Evolutionary conservation across 331 rosid genomes (phyloP).

Genomic region (Rosa hybrid): DNA sequence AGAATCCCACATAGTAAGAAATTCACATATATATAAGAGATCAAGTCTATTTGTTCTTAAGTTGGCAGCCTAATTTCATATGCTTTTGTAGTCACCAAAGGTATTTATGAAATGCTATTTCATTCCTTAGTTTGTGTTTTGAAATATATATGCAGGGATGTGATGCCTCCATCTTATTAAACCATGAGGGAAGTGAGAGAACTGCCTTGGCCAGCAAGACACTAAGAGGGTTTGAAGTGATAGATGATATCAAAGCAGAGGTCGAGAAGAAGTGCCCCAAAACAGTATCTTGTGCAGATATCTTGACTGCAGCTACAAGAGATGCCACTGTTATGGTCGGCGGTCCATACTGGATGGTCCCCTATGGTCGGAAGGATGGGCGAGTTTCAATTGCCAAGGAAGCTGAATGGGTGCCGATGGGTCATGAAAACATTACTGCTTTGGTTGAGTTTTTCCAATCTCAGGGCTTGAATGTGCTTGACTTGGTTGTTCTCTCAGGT

Average conservation of each 20-base stretch:
- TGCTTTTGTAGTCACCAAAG: background rate
- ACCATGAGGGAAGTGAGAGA: constrained; percentile 86
- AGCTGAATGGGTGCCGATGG: constrained; percentile 63
- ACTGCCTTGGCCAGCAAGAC: constrained; percentile 63
- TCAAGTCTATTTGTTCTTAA: background rate
- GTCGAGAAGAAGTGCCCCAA: constrained; percentile 66
- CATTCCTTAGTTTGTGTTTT: background rate
- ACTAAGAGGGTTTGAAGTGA: constrained; percentile 75
- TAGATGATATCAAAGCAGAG: constrained; percentile 78
- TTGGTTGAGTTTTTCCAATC: constrained; percentile 68
- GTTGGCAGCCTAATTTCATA: background rate
- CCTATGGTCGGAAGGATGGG: constrained; percentile 81
- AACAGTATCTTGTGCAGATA: constrained; percentile 81
- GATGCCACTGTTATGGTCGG: constrained; percentile 71
- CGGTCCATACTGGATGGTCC: constrained; percentile 72
- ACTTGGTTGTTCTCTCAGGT: constrained; percentile 85
- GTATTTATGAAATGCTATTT: no score
- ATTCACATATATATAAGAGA: no score
- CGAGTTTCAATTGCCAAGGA: constrained; percentile 52
- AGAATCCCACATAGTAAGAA: no score
- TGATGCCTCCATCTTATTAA: constrained; percentile 73
- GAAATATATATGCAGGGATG: constrained; percentile 58
- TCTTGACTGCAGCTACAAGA: constrained; percentile 65
- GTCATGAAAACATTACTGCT: constrained; percentile 60
- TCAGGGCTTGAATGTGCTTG: constrained; percentile 57